phyloP scores from a whole-genome alignment of 208 protist genomes.

The Leishmania turanica region DNA sequence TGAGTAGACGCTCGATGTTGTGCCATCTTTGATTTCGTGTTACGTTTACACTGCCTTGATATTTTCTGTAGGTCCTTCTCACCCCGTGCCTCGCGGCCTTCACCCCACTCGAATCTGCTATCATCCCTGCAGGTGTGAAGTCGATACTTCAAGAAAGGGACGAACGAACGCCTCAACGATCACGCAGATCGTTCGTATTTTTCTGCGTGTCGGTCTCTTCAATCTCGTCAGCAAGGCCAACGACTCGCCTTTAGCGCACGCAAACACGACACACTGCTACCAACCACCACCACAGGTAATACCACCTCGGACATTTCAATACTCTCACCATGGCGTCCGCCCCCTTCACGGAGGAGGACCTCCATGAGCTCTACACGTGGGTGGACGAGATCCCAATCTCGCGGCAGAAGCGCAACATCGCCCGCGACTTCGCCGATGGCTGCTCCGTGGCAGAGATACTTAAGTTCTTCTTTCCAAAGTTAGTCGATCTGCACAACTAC shows the following conservation, averaged over 20 bases:
- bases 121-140: neutral
- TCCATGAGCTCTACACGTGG: constrained; percentile 97
- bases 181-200: neutral
- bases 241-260: neutral
- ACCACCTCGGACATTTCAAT: neutral
- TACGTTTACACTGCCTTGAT: neutral
- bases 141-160: neutral
- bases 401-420: constrained; percentile 97
- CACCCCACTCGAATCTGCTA: neutral
- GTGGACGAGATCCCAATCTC: constrained; percentile 97
- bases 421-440: constrained; percentile 97
- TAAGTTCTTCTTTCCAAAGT: constrained; percentile 96
- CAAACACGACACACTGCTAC: neutral
- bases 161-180: neutral
- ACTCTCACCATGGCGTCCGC: constrained; percentile 38
- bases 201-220: neutral
- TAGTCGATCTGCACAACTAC: constrained; percentile 99
- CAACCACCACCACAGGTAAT: neutral
- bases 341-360: constrained; percentile 93
- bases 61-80: neutral
- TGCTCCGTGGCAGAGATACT: constrained; percentile 97
- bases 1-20: neutral
- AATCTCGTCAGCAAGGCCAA: too few species aligned
- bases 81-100: neutral
- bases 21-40: neutral